Evolutionary conservation across 495 filamentous ascomycete species (phyloP).

Genomic region (Aspergillus mulundensis): DNA sequence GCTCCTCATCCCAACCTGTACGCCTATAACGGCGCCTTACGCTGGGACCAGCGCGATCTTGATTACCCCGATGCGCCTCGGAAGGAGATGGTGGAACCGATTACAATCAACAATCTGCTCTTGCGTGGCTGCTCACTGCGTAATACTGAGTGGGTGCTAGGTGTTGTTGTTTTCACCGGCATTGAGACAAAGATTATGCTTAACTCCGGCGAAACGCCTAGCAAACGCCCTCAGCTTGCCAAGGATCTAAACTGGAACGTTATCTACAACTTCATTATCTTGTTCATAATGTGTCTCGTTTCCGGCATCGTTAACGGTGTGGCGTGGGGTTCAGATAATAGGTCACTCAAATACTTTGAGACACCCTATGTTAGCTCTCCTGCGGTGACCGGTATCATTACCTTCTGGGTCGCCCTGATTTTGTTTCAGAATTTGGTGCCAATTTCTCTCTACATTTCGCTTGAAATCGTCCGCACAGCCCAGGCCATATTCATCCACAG

Average conservation of each 20-base stretch:
- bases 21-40: slow-evolving; percentile 82
- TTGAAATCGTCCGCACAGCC: slow-evolving; percentile 89
- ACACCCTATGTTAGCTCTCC: slow-evolving; percentile 76
- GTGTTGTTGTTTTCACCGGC: slow-evolving; percentile 94
- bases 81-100: slow-evolving; percentile 82
- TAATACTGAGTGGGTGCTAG: slow-evolving; percentile 96
- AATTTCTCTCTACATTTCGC: slow-evolving; percentile 94
- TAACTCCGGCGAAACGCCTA: slow-evolving; percentile 95
- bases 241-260: slow-evolving; percentile 97
- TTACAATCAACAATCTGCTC: slow-evolving; percentile 90
- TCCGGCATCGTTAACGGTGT: slow-evolving; percentile 80
- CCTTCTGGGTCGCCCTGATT: slow-evolving; percentile 92
- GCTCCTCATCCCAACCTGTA: slow-evolving; percentile 90
- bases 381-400: slow-evolving; percentile 82
- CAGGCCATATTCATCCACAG: slow-evolving; percentile 98
- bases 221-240: slow-evolving; percentile 85
- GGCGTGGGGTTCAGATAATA: slow-evolving; percentile 68
- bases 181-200: slow-evolving; percentile 99
- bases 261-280: slow-evolving; percentile 90
- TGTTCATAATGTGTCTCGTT: slow-evolving; percentile 86
- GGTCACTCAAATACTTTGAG: slow-evolving; percentile 80
- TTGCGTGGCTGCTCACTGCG: slow-evolving; percentile 88
- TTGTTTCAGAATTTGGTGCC: slow-evolving; percentile 98
- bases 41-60: slow-evolving; percentile 74
- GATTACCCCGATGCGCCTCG: slow-evolving; percentile 54